A percentile compares a stretch with the other conserved stretches of the same genome.
Conservation (phyloP, 345 rosid species). For the Punica granatum region DNA sequence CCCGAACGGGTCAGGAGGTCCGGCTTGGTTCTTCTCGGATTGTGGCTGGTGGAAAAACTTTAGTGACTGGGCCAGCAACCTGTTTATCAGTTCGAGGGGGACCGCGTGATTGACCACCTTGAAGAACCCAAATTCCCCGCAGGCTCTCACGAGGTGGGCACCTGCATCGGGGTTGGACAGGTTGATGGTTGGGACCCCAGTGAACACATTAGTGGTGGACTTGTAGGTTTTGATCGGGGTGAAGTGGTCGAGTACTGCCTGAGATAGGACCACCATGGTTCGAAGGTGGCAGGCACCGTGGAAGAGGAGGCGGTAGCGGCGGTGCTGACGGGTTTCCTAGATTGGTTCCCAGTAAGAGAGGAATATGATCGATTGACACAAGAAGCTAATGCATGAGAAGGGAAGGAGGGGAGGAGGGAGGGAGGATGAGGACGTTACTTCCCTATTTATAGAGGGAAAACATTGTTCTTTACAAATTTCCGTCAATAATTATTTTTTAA, state of each 20-base stretch:
- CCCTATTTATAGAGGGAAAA: not conserved
- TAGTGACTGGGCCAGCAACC: constrained; percentile 45
- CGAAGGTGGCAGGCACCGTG: not conserved
- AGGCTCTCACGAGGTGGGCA: constrained; percentile 43
- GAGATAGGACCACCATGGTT: constrained; percentile 66
- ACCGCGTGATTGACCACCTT: constrained; percentile 77
- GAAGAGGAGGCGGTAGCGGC: not conserved
- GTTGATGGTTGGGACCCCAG: constrained; percentile 55
- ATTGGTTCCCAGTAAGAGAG: no score
- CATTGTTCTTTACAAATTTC: no score
- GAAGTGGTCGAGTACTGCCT: constrained; percentile 42
- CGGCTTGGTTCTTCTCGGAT: constrained; percentile 44
- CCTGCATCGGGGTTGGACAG: constrained; percentile 53
- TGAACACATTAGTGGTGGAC: constrained; percentile 21
- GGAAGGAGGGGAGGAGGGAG: not conserved
- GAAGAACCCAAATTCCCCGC: constrained; percentile 73
- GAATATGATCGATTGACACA: no score
- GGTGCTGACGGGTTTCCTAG: not conserved
- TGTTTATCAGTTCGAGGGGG: constrained; percentile 35
- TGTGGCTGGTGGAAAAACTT: constrained; percentile 58
- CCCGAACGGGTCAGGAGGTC: constrained; percentile 80
- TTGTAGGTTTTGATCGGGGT: constrained; percentile 57
- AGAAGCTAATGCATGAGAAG: not conserved
- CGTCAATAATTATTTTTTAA: no score
- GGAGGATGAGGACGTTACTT: not conserved